These are phyloP conservation scores for Thielaviopsis euricoi DNA, from an alignment of 2,329 filamentous ascomycete species.

Conservation along the genomic window DNA sequence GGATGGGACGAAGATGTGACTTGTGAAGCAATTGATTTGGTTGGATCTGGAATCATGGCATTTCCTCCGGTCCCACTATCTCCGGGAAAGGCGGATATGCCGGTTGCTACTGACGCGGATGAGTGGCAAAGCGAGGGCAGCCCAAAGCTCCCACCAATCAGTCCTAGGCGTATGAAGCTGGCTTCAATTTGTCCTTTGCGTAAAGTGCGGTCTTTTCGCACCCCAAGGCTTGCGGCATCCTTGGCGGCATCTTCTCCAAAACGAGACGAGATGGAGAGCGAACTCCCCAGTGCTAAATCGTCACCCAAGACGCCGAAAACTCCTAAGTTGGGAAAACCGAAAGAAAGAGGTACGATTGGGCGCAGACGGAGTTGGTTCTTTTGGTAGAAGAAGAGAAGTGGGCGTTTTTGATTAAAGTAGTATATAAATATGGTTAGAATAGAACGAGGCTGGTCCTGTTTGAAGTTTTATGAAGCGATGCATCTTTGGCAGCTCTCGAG, in stretches of 20 bases:
- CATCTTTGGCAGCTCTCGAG: no score
- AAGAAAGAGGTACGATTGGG: neutral
- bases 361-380: slow-evolving; percentile 5
- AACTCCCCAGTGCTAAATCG: neutral
- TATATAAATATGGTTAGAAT: neutral
- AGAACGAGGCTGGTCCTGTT: neutral
- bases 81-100: neutral
- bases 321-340: neutral
- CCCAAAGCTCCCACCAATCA: slow-evolving; percentile 8
- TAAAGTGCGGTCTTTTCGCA: neutral
- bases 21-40: slow-evolving; percentile 5
- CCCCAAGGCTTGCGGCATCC: neutral
- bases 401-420: neutral
- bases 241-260: neutral
- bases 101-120: neutral
- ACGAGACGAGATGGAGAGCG: neutral
- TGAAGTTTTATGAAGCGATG: neutral
- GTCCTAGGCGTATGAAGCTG: slow-evolving; percentile 6
- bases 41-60: slow-evolving; percentile 6
- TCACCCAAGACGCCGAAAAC: neutral
- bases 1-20: slow-evolving; percentile 7
- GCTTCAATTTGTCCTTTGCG: slow-evolving; percentile 9
- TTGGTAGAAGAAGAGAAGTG: neutral
- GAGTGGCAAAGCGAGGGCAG: neutral
- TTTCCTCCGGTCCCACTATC: slow-evolving; percentile 1